Conservation (phyloP, 768 basidiomycete species). For the Terana coerulea region DNA sequence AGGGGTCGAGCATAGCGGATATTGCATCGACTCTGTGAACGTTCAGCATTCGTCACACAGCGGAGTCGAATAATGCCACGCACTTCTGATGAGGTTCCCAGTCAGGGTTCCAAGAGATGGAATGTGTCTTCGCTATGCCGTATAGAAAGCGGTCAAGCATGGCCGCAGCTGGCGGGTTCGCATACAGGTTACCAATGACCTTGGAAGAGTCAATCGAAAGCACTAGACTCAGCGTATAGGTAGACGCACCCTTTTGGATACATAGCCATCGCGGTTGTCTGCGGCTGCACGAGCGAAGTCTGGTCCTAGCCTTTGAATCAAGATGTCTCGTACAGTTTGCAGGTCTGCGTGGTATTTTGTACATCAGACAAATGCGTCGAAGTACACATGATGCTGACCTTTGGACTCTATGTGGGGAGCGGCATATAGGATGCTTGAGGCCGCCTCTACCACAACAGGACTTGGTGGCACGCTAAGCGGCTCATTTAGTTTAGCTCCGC, state of each 20-base stretch:
- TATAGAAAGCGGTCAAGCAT: slow-evolving; percentile 54
- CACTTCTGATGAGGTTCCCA: slow-evolving; percentile 61
- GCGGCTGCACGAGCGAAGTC: slow-evolving; percentile 54
- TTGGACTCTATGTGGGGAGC: slow-evolving; percentile 51
- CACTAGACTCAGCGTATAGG: background rate
- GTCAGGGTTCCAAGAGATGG: slow-evolving; percentile 60
- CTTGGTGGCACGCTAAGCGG: slow-evolving; percentile 38
- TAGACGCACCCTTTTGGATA: slow-evolving; percentile 45
- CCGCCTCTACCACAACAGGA: slow-evolving; percentile 58
- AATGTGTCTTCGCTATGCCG: slow-evolving; percentile 48
- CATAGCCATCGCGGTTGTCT: slow-evolving; percentile 47
- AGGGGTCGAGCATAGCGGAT: slow-evolving; percentile 57
- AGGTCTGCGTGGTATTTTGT: slow-evolving; percentile 47
- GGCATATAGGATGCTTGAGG: slow-evolving; percentile 63
- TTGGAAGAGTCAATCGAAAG: slow-evolving; percentile 19
- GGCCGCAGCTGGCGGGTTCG: slow-evolving; percentile 51
- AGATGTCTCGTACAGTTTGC: slow-evolving; percentile 45
- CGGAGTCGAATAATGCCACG: slow-evolving; percentile 18
- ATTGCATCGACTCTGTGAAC: slow-evolving; percentile 45
- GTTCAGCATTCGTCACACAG: slow-evolving; percentile 9
- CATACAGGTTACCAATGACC: slow-evolving; percentile 49
- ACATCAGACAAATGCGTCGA: too few species aligned
- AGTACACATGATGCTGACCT: too few species aligned
- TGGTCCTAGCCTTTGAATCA: slow-evolving; percentile 53
- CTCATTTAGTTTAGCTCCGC: background rate